These are phyloP conservation scores for Pyracantha coccinea DNA, from an alignment of 331 rosid species.

Conservation along the genomic window DNA sequence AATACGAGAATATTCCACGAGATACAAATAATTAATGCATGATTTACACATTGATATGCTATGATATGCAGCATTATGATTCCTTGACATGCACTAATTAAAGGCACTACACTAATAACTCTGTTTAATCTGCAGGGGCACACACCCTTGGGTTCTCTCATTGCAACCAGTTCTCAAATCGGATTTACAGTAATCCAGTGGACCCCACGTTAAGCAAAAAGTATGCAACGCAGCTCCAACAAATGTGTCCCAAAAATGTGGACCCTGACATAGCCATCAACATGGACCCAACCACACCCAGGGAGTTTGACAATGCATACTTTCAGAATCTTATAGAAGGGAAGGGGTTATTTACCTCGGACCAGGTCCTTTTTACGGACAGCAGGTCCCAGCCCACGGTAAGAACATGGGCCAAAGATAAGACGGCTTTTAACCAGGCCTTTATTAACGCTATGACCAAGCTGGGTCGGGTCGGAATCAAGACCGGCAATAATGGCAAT, in stretches of 20 bases:
- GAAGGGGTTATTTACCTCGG: slow-evolving; percentile 73
- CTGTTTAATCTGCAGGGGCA: slow-evolving; percentile 41
- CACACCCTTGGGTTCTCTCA: slow-evolving; percentile 92
- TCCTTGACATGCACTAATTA: not conserved
- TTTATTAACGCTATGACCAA: slow-evolving; percentile 69
- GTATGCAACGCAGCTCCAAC: slow-evolving; percentile 42
- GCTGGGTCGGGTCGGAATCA: slow-evolving; percentile 83
- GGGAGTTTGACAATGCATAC: slow-evolving; percentile 53
- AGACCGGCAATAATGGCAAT: slow-evolving; percentile 52
- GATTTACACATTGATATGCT: not conserved
- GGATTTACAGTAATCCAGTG: slow-evolving; percentile 41
- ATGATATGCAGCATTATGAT: not conserved
- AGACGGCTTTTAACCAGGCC: slow-evolving; percentile 37
- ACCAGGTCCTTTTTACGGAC: slow-evolving; percentile 61
- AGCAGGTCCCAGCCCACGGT: slow-evolving; percentile 52
- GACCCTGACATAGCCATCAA: slow-evolving; percentile 70
- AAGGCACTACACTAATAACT: not conserved
- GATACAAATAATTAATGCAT: no score
- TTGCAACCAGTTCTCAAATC: slow-evolving; percentile 40
- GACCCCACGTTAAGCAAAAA: slow-evolving; percentile 43
- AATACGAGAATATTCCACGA: no score
- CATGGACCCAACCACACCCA: slow-evolving; percentile 88
- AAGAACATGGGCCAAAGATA: slow-evolving; percentile 41
- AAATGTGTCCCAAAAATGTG: slow-evolving; percentile 64
- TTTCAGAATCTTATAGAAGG: slow-evolving; percentile 67